Base-by-base conservation (phyloP, 345 rosid genomes). In the Adansonia digitata region DNA sequence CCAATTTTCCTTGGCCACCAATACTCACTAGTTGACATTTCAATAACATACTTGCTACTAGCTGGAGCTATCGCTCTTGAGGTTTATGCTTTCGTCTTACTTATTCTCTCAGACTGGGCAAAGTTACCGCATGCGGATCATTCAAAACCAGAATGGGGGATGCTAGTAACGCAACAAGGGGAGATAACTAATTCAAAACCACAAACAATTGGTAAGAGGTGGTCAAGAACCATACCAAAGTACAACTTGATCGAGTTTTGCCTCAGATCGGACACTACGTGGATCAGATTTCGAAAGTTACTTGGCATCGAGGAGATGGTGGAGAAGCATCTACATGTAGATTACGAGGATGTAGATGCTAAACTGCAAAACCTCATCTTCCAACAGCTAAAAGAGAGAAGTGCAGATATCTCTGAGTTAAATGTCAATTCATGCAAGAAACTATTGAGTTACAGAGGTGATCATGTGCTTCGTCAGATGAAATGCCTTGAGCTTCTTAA, bases 371-470 rank as follows among this genome's bases (percentile, higher is more conserved):
- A 13, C 1, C 40, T 22, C 11, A 71, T 71, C 35, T 55, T 35
- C 37, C 2, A 37, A 11, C 64, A 53, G 2, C 64, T 71, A 10
- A 8, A 5, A 20, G 49, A 53, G 12, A 71, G 35, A 24, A 34
- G 12, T 55, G 7, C 5, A 3, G 24, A 1, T 22, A 53, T 71
- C n/a, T n/a, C n/a, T n/a, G n/a, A n/a, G n/a, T 55, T 35, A 11
- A 14, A 20, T 18, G 26, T 55, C 10, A 20, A 42, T 10, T 55
- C 3, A 13, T 72, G 75, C 75, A 72, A 56, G 35, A 39, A 13
- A 18, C 42, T 52, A 6, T 77, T 61, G n/a, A 70, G 26, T n/a
- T 27, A 52, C 46, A 60, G 80, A 60, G 83, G 83, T 5, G 48
- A 80, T 22, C 68, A 71, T 66, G 51, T 74, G 1, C 48, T 80